Conservation (phyloP, 2,329 filamentous ascomycete species). For the Coleophoma crateriformis region DNA sequence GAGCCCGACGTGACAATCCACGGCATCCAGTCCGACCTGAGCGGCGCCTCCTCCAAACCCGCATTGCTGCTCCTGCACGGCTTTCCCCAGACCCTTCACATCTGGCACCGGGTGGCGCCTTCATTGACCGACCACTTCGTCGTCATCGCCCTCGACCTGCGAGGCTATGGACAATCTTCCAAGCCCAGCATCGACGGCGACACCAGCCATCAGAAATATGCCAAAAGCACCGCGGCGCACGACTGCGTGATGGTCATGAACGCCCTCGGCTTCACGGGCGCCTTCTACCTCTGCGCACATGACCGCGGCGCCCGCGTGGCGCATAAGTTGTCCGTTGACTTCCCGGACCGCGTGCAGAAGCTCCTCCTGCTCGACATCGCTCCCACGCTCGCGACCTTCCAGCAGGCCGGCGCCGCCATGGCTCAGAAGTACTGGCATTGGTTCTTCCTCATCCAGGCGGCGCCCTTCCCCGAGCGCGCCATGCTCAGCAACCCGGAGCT, state of each 20-base stretch:
- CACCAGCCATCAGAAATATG: constrained; percentile 15
- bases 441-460: constrained; percentile 50
- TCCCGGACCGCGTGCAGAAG: constrained; percentile 23
- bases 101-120: constrained; percentile 43
- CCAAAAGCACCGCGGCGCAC: constrained; percentile 42
- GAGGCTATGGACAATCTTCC: constrained; percentile 45
- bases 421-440: constrained; percentile 51
- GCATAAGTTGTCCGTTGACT: constrained; percentile 47
- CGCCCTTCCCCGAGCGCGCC: constrained; percentile 44
- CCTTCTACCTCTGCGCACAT: constrained; percentile 47
- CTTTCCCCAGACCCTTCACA: constrained; percentile 45
- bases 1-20: constrained; percentile 35
- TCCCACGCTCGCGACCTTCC: constrained; percentile 49
- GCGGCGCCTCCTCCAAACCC: constrained; percentile 21
- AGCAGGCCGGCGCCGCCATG: constrained; percentile 33
- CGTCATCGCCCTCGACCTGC: constrained; percentile 41
- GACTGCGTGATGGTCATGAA: constrained; percentile 42
- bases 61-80: constrained; percentile 44
- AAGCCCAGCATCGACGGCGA: constrained; percentile 28
- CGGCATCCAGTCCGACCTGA: constrained; percentile 30
- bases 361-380: constrained; percentile 46
- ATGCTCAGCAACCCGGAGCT: constrained; percentile 30
- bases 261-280: constrained; percentile 26
- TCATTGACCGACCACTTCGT: constrained; percentile 33
- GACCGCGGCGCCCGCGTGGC: constrained; percentile 51